Base-by-base conservation (phyloP, 441 rosid species). In the Aleurites moluccanus region DNA sequence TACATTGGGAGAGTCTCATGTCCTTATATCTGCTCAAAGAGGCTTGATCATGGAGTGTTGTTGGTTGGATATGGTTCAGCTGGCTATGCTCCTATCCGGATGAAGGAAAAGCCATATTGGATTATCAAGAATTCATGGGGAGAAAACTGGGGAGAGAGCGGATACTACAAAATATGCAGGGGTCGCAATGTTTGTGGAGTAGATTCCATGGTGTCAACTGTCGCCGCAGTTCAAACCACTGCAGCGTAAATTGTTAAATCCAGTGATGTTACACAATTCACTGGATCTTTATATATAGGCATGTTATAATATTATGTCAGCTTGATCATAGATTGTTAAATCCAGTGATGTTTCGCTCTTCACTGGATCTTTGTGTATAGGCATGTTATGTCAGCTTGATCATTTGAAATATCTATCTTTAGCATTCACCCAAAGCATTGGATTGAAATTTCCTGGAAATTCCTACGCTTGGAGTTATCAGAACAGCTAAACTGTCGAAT, bases 101-200 rank as follows among this genome's bases (percentile, higher is more conserved):
- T 91, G 87, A 93, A 93, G 91, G 93, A 93, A 20, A 93, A 92
- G 85, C 96, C 97, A 9, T 93, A 79, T 80, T 95, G 99, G 99
- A 83, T 93, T 77, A 95, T 93, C 73, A 95, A 95, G 92, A 95
- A 95, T 70, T 93, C 99, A 0, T 92, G 98, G 99, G 99, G 98
- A 47, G 93, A 86, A 52, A 83, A 16, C 64, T 96, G 98, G 98
- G 98, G 99, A 50, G 97, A 96, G 86, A 85, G 77, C 6, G 97
- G 99, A n/a, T 93, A 56, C 80, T 96, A 93, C 85, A 92, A 87
- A 80, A 89, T 93, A 80, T 93, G 98, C 87, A 83, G 83, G 77
- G 97, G 97, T 33, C 91, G 89, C 80, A 93, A 96, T 74, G 75
- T 91, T 63, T 93, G 99, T 72, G 97, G 99, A 0, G 92, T 93